Base-by-base conservation (phyloP, 805 yeast genomes). In the Saccharomycopsis fibuligera region DNA sequence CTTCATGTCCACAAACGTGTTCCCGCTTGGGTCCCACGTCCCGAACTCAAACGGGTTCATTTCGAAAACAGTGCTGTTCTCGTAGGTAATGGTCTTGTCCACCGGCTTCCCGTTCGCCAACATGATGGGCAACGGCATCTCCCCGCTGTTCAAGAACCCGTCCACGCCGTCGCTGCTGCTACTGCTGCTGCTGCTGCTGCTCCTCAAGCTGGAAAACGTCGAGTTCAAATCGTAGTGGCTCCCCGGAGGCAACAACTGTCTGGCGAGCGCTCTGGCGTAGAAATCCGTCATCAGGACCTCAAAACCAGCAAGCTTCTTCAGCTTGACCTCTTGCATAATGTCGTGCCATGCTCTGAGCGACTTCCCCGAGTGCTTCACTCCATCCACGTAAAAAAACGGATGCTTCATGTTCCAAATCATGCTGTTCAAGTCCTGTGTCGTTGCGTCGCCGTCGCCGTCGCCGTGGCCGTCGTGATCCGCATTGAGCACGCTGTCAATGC, bases 11-110 rank as follows among this genome's bases (percentile, higher is more conserved):
- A 81, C 69, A 62, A 88, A 87, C 3, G 82, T 67, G 48, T 74
- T 70, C 46, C 86, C 65, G 1, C 83, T 68, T 14, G 88, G 85
- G 61, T 89, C 96, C 95, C 95, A 88, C 4, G 93, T 80, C 10
- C 96, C 96, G 60, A 88, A 66, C 60, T 83, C 86, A 57, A 68
- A 81, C 10, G 86, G 84, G 23, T 67, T 67, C 50, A 72, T 57
- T 48, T 74, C 53, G 41, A 45, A 49, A 8, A 49, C 72, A 1
- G 90, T 81, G 4, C 87, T 39, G 66, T 83, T 83, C 31, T 62
- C 60, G 49, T 73, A 67, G 42, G 81, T 64, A 42, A 80, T 67
- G 5, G 48, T 41, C 5, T 79, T 68, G 23, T 74, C 76, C 21
- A 23, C 33, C 2, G 45, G 50, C 30, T 42, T 49, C 17, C 53